These are phyloP conservation scores for Diutina scorzettiae DNA, from an alignment of 1,139 yeast species.

Conservation along the genomic window DNA sequence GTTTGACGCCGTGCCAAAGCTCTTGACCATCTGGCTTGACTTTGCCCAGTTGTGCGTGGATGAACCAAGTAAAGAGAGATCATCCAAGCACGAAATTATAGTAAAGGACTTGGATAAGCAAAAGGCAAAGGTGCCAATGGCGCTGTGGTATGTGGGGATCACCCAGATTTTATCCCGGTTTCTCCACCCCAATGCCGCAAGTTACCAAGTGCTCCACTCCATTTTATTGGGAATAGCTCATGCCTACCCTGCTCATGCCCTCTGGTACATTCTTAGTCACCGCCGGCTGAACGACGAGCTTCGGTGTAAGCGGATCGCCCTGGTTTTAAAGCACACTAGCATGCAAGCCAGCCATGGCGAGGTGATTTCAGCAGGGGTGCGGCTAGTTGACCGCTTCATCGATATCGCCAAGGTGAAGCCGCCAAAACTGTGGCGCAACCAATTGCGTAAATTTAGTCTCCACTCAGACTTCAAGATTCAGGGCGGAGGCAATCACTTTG, in stretches of 20 bases:
- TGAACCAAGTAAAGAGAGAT: constrained; percentile 24
- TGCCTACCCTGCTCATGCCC: constrained; percentile 66
- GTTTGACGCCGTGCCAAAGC: constrained; percentile 81
- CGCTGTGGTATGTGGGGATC: constrained; percentile 74
- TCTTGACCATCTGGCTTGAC: constrained; percentile 86
- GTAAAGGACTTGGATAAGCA: background rate
- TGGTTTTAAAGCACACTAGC: constrained; percentile 13
- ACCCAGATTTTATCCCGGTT: constrained; percentile 81
- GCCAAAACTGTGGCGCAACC: constrained; percentile 1
- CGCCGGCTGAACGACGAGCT: constrained; percentile 50
- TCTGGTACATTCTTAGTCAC: constrained; percentile 79
- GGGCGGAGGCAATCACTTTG: background rate
- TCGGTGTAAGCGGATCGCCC: constrained; percentile 39
- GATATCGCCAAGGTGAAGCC: constrained; percentile 1
- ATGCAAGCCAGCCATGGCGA: background rate
- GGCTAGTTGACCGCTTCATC: background rate
- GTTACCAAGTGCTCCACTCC: constrained; percentile 14
- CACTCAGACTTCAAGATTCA: background rate
- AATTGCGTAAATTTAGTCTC: background rate
- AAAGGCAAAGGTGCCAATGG: constrained; percentile 32
- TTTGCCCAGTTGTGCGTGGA: constrained; percentile 36
- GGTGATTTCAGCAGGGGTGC: background rate
- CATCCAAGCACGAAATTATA: background rate
- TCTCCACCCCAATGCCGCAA: constrained; percentile 46
- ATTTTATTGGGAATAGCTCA: background rate